Conservation (phyloP, 2,329 filamentous ascomycete genomes). For the Colletotrichum sidae region DNA sequence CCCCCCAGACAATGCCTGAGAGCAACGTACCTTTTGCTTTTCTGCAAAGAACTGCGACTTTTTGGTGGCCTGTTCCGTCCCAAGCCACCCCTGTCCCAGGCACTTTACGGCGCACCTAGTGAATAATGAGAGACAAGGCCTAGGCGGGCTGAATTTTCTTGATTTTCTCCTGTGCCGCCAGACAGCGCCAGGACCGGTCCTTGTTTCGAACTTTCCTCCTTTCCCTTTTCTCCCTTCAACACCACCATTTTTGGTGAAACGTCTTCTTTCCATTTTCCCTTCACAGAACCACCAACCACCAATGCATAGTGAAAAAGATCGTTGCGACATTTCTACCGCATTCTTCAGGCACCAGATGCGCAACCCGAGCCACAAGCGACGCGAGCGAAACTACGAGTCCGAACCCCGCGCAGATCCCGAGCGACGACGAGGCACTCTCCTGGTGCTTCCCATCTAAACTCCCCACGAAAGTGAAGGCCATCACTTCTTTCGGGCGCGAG, state of each 20-base stretch:
- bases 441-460: conserved; percentile 35
- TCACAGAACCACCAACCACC: conserved; percentile 44
- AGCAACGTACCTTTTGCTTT: not conserved
- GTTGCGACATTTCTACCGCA: conserved; percentile 56
- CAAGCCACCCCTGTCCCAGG: conserved; percentile 1
- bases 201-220: conserved; percentile 30
- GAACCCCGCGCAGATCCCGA: conserved; percentile 68
- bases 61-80: conserved; percentile 27
- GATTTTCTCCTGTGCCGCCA: conserved; percentile 17
- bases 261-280: conserved; percentile 35
- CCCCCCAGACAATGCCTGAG: not conserved
- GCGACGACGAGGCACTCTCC: conserved; percentile 66
- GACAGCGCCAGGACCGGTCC: not conserved
- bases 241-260: conserved; percentile 41
- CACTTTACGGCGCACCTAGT: no score
- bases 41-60: conserved; percentile 1
- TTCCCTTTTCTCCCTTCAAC: conserved; percentile 35
- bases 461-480: conserved; percentile 29
- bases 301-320: conserved; percentile 68
- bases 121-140: not conserved
- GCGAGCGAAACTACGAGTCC: conserved; percentile 61
- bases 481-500: conserved; percentile 30
- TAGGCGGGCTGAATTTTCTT: conserved; percentile 35
- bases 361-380: conserved; percentile 61
- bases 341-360: conserved; percentile 70